These are phyloP conservation scores for Lactarius tabidus DNA, from an alignment of 768 basidiomycete species.

Conservation along the genomic window DNA sequence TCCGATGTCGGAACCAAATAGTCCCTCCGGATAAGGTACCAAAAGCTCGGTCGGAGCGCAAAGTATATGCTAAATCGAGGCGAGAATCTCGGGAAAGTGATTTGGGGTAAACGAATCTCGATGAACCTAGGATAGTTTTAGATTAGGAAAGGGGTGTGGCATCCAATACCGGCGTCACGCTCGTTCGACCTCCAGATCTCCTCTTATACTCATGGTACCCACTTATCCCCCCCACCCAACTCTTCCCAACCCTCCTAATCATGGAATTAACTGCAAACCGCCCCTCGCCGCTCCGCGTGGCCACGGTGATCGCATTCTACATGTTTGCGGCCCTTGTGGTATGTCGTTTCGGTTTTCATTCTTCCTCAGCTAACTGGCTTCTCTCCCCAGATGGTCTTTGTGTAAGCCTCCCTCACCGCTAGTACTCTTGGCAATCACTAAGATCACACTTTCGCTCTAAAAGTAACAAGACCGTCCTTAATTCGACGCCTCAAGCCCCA, in stretches of 20 bases:
- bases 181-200: neutral
- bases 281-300: conserved; percentile 47
- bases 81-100: no score
- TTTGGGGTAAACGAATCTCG: no score
- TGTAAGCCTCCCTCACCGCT: conserved; percentile 32
- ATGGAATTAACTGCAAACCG: conserved; percentile 35
- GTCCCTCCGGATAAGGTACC: no score
- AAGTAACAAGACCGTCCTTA: conserved; percentile 77
- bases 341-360: conserved; percentile 33
- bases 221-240: neutral
- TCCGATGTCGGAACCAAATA: no score
- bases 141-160: no score
- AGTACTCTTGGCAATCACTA: conserved; percentile 12
- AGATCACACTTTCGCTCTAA: neutral
- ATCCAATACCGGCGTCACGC: conserved; percentile 10
- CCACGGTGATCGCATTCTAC: conserved; percentile 73
- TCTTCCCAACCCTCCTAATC: conserved; percentile 6
- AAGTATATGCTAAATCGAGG: no score
- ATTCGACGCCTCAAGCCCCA: conserved; percentile 59
- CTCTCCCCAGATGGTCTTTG: conserved; percentile 46
- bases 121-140: no score
- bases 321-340: conserved; percentile 73
- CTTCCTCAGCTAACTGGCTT: conserved; percentile 1
- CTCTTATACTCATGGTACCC: neutral
- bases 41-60: no score